Conservation (phyloP, 768 basidiomycete genomes). For the Fibroporia radiculosa region DNA sequence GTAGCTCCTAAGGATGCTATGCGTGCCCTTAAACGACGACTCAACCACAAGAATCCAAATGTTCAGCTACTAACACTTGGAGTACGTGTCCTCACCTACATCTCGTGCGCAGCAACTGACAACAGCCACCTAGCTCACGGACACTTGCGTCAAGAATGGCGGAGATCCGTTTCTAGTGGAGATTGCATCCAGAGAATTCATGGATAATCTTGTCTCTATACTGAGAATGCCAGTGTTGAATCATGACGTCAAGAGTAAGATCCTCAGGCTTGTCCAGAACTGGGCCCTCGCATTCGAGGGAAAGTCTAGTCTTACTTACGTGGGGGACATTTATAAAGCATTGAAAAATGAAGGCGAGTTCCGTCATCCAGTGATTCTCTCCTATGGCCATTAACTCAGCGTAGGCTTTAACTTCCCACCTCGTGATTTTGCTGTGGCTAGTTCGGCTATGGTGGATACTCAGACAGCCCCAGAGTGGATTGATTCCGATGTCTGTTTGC, state of each 20-base stretch:
- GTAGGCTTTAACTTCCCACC: slow-evolving; percentile 83
- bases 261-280: slow-evolving; percentile 77
- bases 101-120: background rate
- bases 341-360: slow-evolving; percentile 79
- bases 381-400: slow-evolving; percentile 1
- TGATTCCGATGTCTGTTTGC: slow-evolving; percentile 89
- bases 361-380: slow-evolving; percentile 13
- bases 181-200: slow-evolving; percentile 82
- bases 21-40: slow-evolving; percentile 77
- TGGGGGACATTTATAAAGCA: slow-evolving; percentile 72
- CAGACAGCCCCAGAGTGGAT: slow-evolving; percentile 95
- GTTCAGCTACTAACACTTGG: slow-evolving; percentile 83
- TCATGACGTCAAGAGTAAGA: slow-evolving; percentile 74
- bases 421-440: slow-evolving; percentile 59
- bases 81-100: slow-evolving; percentile 39
- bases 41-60: slow-evolving; percentile 94
- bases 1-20: slow-evolving; percentile 81
- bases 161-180: slow-evolving; percentile 87
- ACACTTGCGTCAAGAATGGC: slow-evolving; percentile 94
- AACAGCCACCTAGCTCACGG: slow-evolving; percentile 58
- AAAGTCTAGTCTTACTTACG: slow-evolving; percentile 64
- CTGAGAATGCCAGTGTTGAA: slow-evolving; percentile 73
- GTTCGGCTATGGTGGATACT: slow-evolving; percentile 84
- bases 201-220: slow-evolving; percentile 88
- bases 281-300: slow-evolving; percentile 91